Base-by-base conservation (phyloP, 2,329 filamentous ascomycete genomes). In the Colletotrichum siamense region DNA sequence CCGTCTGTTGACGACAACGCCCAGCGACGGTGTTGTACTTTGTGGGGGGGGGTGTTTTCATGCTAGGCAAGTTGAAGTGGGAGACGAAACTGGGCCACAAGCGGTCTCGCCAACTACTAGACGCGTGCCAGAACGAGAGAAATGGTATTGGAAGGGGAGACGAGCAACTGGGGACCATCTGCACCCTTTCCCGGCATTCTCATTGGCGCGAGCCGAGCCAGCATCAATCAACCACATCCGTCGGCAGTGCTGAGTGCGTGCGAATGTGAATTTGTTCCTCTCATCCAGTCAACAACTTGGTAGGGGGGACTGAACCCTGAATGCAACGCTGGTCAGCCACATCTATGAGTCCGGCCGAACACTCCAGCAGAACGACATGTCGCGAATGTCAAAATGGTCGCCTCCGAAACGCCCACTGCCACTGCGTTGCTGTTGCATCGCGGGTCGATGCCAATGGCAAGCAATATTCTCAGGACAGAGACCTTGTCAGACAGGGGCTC, bases 141-240 rank as follows among this genome's bases (percentile, higher is more conserved):
- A 55, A 32, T 79, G 79, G 78, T 79, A 78, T 78, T 77, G 78
- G 73, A 64, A 62, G 44, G 76, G 76, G 79, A 81, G 79, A 81
- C 79, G 78, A 81, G 80, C 80, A 79, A 80, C 79, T 76, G 79
- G 73, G 24, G 72, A 71, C 81, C 81, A 79, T 82, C 81, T 82
- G 74, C 81, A 81, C 16, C 8, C 80, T 82, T 81, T 81, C 75
- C 68, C 26, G 59, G 66, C 30, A 61, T 67, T 73, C 78, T 80
- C 72, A 85, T 85, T 85, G 84, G 82, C 77, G 75, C 75, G 76
- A 68, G 39, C 30, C n/a, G 22, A 30, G 57, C 36, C 28, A 52
- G 30, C 16, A 28, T 32, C 24, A 52, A 73, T 69, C 61, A 66
- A 76, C 57, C 71, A 32, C 65, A 55, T 71, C 49, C 65, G 61